Percentiles rank a stretch among this genome's conserved stretches.
Evolutionary conservation across 179 eudicot species (phyloP).

Genomic region (Nepenthes alata): DNA sequence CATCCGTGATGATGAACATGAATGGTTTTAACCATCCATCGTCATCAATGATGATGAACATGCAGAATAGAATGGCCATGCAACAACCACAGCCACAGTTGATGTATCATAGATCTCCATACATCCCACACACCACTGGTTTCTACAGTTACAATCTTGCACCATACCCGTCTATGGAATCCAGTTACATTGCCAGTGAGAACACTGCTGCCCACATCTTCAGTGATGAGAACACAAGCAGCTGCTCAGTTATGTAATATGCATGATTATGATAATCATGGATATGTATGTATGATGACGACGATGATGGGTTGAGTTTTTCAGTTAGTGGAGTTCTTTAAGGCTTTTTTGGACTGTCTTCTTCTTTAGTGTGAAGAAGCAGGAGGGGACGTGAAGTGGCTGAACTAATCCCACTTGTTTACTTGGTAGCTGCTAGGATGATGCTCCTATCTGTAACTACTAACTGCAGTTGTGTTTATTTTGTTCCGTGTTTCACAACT

Average conservation of each 20-base stretch:
- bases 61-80: conserved; percentile 35
- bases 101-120: conserved; percentile 63
- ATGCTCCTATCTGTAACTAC: background rate
- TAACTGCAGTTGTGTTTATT: background rate
- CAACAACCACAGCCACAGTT: conserved; percentile 37
- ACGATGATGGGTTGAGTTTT: background rate
- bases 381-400: background rate
- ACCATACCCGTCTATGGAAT: conserved; percentile 26
- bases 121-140: conserved; percentile 46
- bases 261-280: no score
- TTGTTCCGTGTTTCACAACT: conserved; percentile 1
- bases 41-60: conserved; percentile 41
- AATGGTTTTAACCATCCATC: conserved; percentile 21
- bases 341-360: background rate
- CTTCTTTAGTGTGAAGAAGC: background rate
- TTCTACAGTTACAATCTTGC: conserved; percentile 36
- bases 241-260: conserved; percentile 54
- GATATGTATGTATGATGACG: no score
- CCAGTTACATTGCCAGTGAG: conserved; percentile 11
- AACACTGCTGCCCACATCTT: conserved; percentile 28
- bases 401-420: background rate
- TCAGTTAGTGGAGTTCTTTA: background rate
- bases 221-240: conserved; percentile 39
- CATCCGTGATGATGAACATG: conserved; percentile 36
- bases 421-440: conserved; percentile 7